Evolutionary conservation across 768 basidiomycete species (phyloP).

Genomic region (Termitomyces sp.): DNA sequence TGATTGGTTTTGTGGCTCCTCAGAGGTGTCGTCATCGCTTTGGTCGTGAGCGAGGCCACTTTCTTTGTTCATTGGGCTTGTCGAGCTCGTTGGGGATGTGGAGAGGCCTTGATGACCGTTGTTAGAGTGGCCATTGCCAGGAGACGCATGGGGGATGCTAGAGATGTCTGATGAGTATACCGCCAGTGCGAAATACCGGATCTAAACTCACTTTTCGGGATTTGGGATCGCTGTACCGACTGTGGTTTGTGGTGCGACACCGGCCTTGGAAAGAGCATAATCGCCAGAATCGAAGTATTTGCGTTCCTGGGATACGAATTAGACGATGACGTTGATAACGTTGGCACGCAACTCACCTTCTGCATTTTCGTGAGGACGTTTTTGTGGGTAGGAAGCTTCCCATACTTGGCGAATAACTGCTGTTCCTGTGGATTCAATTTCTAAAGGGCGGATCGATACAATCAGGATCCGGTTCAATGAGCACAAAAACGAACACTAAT

Average conservation of each 20-base stretch:
- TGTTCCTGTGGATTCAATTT: slow-evolving; percentile 86
- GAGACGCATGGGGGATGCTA: slow-evolving; percentile 88
- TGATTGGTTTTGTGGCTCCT: slow-evolving; percentile 13
- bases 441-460: slow-evolving; percentile 34
- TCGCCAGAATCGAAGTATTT: slow-evolving; percentile 99
- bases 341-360: slow-evolving; percentile 51
- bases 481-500: slow-evolving; percentile 61
- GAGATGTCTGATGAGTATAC: slow-evolving; percentile 12
- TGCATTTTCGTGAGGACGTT: slow-evolving; percentile 92
- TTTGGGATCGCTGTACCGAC: slow-evolving; percentile 98
- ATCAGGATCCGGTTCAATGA: slow-evolving; percentile 12
- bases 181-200: slow-evolving; percentile 1
- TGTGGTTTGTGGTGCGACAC: slow-evolving; percentile 78
- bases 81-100: slow-evolving; percentile 69
- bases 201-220: slow-evolving; percentile 78
- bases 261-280: slow-evolving; percentile 95
- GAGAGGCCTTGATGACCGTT: slow-evolving; percentile 56
- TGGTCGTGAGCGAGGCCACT: slow-evolving; percentile 41
- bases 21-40: slow-evolving; percentile 24
- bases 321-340: slow-evolving; percentile 11
- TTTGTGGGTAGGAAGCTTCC: slow-evolving; percentile 92
- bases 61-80: slow-evolving; percentile 63
- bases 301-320: slow-evolving; percentile 62
- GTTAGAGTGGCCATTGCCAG: slow-evolving; percentile 36
- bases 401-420: slow-evolving; percentile 91